Evolutionary conservation across 345 rosid species (phyloP), one percentile per base, ranked within the genome.

Genomic region (Bruguiera parviflora): DNA sequence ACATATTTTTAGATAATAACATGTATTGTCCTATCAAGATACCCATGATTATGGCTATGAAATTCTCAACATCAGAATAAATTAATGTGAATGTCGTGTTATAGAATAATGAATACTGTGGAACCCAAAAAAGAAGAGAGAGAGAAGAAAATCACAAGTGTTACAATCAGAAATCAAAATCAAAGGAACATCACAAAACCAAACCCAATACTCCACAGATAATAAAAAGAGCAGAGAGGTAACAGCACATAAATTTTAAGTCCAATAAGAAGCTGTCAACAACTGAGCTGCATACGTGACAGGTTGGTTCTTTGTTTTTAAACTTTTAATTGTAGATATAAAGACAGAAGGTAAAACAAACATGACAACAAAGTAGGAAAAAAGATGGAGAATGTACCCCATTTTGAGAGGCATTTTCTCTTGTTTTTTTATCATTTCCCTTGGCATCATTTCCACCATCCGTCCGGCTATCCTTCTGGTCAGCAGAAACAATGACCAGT

Each of bases 401-500:
- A 46, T 58, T 64, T 25, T 59, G 69, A 65, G 66, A 58, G 58
- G 66, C 47, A 68, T 2, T 25, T 35, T 27, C 6, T 29, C 9
- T 49, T 21, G 55, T 16, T 3, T 56, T 61, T 9, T 24, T n/a
- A 35, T 57, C n/a, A 31, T 43, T 33, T 5, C 2, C 2, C 10
- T 63, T 49, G 39, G 64, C 35, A 65, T 65, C 60, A 7, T 10
- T 35, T 15, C 37, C 55, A 32, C 9, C 70, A 31, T 47, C 69
- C 25, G 21, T 63, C 55, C 43, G 29, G 63, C 32, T 71, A 27
- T 10, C 73, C 39, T 75, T 52, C 59, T 25, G 72, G 51, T 47
- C 66, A 21, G 66, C 51, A 47, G 63, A 46, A 68, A 77, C 80
- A 47, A 86, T 86, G 62, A 90, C 85, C 85, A 71, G 84, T 66